phyloP scores from a whole-genome alignment of 2,329 filamentous ascomycete genomes.

The Plectosphaerella plurivora region DNA sequence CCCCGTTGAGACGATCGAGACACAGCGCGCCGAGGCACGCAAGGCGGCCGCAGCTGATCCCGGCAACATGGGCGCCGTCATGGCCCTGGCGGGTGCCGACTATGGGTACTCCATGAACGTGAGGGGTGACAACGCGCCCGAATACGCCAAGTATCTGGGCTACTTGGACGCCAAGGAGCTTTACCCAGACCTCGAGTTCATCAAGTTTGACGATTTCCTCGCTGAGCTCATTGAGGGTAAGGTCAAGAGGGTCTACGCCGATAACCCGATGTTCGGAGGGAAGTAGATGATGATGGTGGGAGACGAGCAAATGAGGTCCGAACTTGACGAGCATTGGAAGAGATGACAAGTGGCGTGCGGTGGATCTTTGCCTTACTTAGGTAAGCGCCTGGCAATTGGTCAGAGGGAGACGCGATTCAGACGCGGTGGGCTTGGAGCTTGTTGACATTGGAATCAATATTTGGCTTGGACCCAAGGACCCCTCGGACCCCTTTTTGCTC shows the following conservation, averaged over 20 bases:
- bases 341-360: too few species aligned
- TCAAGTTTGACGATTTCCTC: conserved; percentile 3
- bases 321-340: too few species aligned
- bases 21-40: neutral
- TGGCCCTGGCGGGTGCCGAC: conserved; percentile 17
- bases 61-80: neutral
- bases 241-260: neutral
- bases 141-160: conserved; percentile 48
- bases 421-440: neutral
- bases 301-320: too few species aligned
- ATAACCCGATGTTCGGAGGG: neutral
- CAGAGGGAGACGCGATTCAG: neutral
- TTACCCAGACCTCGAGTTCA: conserved; percentile 41
- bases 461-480: neutral
- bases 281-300: too few species aligned
- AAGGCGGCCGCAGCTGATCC: neutral
- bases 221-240: conserved; percentile 3
- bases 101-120: conserved; percentile 41
- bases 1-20: neutral
- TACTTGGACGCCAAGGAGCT: conserved; percentile 47
- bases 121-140: conserved; percentile 47
- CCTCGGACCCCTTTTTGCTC: too few species aligned
- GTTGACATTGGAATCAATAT: neutral
- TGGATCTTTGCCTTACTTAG: too few species aligned
- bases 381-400: too few species aligned